Evolutionary conservation across 1,139 yeast genomes (phyloP).

Genomic region (Suhomyces bribrorum): DNA sequence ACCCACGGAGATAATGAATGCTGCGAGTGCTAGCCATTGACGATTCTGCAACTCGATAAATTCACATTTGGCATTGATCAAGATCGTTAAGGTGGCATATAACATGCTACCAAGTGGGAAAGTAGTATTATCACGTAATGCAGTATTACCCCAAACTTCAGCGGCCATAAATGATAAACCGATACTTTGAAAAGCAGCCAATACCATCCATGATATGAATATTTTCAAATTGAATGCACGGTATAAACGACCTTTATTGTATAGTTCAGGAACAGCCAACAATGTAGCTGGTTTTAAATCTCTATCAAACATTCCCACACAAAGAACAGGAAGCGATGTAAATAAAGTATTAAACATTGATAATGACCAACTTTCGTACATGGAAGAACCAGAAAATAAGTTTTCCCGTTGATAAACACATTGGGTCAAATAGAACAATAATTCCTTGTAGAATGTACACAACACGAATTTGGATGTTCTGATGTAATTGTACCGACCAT

Average conservation of each 20-base stretch:
- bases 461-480: slow-evolving; percentile 89
- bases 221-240: slow-evolving; percentile 71
- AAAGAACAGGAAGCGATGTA: slow-evolving; percentile 87
- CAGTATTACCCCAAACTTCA: slow-evolving; percentile 66
- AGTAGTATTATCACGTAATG: slow-evolving; percentile 69
- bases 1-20: slow-evolving; percentile 70
- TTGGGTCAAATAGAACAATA: slow-evolving; percentile 86
- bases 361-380: slow-evolving; percentile 94
- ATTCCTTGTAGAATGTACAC: slow-evolving; percentile 93
- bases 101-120: slow-evolving; percentile 80
- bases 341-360: slow-evolving; percentile 96
- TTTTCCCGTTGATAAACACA: slow-evolving; percentile 84
- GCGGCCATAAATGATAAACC: slow-evolving; percentile 68
- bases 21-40: slow-evolving; percentile 69
- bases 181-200: slow-evolving; percentile 75
- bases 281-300: slow-evolving; percentile 88
- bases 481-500: slow-evolving; percentile 93
- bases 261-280: slow-evolving; percentile 88
- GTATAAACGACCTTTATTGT: slow-evolving; percentile 72
- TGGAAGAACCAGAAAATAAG: slow-evolving; percentile 87
- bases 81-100: slow-evolving; percentile 68
- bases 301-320: slow-evolving; percentile 93
- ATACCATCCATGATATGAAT: slow-evolving; percentile 75
- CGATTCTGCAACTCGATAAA: slow-evolving; percentile 83
- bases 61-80: slow-evolving; percentile 78